phyloP scores from a whole-genome alignment of 2,329 filamentous ascomycete species.

The Blastomyces emzantsi region DNA sequence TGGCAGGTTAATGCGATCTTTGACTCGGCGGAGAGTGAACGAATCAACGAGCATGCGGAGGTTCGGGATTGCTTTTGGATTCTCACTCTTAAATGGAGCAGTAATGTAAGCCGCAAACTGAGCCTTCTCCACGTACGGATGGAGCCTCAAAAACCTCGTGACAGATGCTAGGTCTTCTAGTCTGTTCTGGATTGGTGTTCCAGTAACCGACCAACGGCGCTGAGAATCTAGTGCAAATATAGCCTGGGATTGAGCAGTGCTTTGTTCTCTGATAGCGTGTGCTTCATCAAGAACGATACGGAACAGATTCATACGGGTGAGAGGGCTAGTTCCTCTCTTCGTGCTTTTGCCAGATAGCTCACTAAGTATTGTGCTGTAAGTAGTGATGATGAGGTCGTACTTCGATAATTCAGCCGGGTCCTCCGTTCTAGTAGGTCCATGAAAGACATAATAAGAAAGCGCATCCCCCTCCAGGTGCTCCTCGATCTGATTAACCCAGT shows the following conservation, averaged over 20 bases:
- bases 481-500: constrained; percentile 90
- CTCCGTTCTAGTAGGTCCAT: constrained; percentile 67
- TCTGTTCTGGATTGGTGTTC: constrained; percentile 89
- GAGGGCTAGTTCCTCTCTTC: constrained; percentile 50
- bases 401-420: constrained; percentile 58
- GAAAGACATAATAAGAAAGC: constrained; percentile 73
- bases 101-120: constrained; percentile 75
- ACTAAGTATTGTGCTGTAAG: constrained; percentile 78
- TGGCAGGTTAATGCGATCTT: constrained; percentile 82
- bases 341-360: constrained; percentile 61
- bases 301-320: constrained; percentile 81
- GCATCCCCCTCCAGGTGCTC: constrained; percentile 60
- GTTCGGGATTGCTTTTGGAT: constrained; percentile 60
- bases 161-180: constrained; percentile 83
- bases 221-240: constrained; percentile 70
- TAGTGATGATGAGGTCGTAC: constrained; percentile 82
- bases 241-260: constrained; percentile 72
- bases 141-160: constrained; percentile 73
- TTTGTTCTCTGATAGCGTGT: constrained; percentile 83
- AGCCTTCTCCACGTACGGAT: constrained; percentile 70
- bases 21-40: constrained; percentile 84
- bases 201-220: constrained; percentile 93
- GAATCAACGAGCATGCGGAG: constrained; percentile 84
- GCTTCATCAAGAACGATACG: constrained; percentile 91
- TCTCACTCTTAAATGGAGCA: constrained; percentile 75